Percentiles rank a stretch among this genome's conserved stretches.
phyloP scores from a whole-genome alignment of 768 basidiomycete genomes.

The Macrocybe gigantea region DNA sequence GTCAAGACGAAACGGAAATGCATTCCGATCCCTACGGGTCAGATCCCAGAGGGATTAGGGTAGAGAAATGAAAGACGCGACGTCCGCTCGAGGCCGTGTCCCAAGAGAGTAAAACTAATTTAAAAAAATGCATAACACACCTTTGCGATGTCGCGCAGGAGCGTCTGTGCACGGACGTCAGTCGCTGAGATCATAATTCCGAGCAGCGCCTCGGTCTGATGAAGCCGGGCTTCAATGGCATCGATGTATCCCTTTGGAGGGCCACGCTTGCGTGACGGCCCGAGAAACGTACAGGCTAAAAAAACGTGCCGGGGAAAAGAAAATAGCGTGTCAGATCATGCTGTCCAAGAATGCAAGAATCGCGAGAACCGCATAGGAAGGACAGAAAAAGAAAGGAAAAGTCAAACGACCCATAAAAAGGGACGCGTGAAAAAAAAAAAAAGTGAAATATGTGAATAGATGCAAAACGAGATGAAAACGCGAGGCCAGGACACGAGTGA shows the following conservation, averaged over 20 bases:
- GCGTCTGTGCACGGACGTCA: slow-evolving; percentile 32
- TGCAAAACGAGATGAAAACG: too few relatives aligned
- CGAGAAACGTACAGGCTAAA: slow-evolving; percentile 71
- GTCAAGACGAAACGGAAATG: neutral
- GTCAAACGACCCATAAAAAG: too few relatives aligned
- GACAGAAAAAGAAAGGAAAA: neutral
- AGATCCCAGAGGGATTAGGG: neutral
- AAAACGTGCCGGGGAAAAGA: slow-evolving; percentile 3
- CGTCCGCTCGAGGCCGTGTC: neutral
- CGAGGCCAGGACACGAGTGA: too few relatives aligned
- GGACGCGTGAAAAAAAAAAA: too few relatives aligned
- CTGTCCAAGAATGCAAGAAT: slow-evolving; percentile 8
- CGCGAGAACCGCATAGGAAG: slow-evolving; percentile 1
- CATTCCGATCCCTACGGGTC: neutral
- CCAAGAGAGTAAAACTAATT: neutral
- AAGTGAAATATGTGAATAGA: too few relatives aligned
- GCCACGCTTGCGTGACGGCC: slow-evolving; percentile 77
- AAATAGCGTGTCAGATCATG: slow-evolving; percentile 5
- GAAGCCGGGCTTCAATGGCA: slow-evolving; percentile 85
- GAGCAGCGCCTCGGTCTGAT: slow-evolving; percentile 86
- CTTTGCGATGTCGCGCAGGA: slow-evolving; percentile 47
- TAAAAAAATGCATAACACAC: slow-evolving; percentile 21
- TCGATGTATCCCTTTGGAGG: slow-evolving; percentile 95
- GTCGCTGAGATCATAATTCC: slow-evolving; percentile 67
- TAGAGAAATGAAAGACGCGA: too few relatives aligned